Percentiles rank a stretch among this genome's conserved stretches.
Evolutionary conservation across 116 monocot species (phyloP).

Genomic region (Cymodocea nodosa): DNA sequence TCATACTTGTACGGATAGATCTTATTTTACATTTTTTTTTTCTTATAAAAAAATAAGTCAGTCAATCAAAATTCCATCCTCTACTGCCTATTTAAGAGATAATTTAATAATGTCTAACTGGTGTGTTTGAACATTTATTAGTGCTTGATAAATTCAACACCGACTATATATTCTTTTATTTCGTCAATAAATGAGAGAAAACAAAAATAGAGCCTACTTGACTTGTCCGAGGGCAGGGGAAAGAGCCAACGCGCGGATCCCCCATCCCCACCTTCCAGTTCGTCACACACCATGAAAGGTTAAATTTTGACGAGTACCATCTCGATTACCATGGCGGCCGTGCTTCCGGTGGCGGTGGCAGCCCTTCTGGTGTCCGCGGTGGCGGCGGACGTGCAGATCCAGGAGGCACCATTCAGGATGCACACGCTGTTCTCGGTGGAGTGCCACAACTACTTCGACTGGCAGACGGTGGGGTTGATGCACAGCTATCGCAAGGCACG

Average conservation of each 20-base stretch:
- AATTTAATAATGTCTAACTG: too few relatives aligned
- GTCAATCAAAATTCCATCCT: too few relatives aligned
- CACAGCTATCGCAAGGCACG: slow-evolving; percentile 76
- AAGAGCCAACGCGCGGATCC: background rate
- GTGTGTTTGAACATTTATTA: too few relatives aligned
- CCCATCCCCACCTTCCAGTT: background rate
- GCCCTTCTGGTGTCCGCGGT: slow-evolving; percentile 5
- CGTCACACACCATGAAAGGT: slow-evolving; percentile 1
- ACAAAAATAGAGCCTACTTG: too few relatives aligned
- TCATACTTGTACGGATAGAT: too few relatives aligned
- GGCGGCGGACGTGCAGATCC: slow-evolving; percentile 20
- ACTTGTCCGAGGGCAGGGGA: too few relatives aligned
- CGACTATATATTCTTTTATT: too few relatives aligned
- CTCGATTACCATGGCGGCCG: background rate
- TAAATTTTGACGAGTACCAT: slow-evolving; percentile 1
- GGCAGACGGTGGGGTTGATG: slow-evolving; percentile 93
- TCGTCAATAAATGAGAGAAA: too few relatives aligned
- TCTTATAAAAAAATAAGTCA: too few relatives aligned
- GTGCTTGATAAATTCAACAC: too few relatives aligned
- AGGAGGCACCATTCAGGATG: slow-evolving; percentile 53
- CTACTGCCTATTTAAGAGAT: too few relatives aligned
- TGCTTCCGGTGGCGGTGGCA: background rate
- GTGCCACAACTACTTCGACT: slow-evolving; percentile 96
- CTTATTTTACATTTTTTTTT: too few relatives aligned
- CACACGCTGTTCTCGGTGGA: slow-evolving; percentile 97